phyloP scores from a whole-genome alignment of 176 grass and related monocot species.

The Ensete ventricosum region DNA sequence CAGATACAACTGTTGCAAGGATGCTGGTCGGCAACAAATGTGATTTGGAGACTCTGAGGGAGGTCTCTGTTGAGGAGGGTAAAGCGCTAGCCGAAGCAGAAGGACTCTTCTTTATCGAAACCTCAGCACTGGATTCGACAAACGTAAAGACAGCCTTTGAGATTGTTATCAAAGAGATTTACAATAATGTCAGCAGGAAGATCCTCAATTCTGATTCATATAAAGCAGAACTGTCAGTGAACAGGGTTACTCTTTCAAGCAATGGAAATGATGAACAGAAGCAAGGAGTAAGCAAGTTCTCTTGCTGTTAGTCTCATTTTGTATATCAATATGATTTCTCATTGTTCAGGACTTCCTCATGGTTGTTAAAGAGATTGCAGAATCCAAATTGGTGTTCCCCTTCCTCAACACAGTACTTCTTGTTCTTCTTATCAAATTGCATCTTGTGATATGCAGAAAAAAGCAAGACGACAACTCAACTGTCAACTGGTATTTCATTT shows the following conservation, averaged over 20 bases:
- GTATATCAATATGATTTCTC: neutral
- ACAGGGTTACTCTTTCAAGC: neutral
- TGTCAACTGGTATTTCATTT: too few species aligned
- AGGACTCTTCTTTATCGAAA: neutral
- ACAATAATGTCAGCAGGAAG: slow-evolving; percentile 4
- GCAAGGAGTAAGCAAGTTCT: neutral
- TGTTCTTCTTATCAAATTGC: too few species aligned
- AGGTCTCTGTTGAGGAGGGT: neutral
- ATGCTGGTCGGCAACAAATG: slow-evolving; percentile 1
- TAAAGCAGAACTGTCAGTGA: neutral
- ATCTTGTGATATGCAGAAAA: too few species aligned
- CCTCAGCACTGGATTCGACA: neutral
- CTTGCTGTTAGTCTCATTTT: neutral
- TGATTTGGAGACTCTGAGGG: neutral
- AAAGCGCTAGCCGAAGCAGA: neutral
- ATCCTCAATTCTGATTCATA: slow-evolving; percentile 4
- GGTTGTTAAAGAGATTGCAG: neutral
- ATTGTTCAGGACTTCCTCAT: neutral
- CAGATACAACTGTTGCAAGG: neutral
- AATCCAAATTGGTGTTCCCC: neutral
- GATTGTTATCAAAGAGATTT: slow-evolving; percentile 2
- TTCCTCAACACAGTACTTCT: too few species aligned
- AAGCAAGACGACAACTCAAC: too few species aligned
- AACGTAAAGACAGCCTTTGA: neutral
- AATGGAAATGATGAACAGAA: neutral